Conservation (phyloP, 1,284 basidiomycete species). For the Pseudozyma tsukubaensis region DNA sequence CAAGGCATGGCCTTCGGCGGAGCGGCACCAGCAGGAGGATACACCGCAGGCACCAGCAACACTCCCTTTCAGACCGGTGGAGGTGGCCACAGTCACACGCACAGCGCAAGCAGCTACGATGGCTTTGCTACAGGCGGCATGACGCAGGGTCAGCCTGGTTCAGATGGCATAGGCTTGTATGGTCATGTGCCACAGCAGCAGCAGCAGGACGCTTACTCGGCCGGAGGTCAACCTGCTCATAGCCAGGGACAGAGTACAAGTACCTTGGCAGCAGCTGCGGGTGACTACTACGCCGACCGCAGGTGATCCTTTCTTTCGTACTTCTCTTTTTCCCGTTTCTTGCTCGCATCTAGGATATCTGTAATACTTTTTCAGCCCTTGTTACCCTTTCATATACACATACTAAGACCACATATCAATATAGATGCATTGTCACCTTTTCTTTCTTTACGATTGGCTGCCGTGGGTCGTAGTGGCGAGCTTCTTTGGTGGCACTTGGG, state of each 20-base stretch:
- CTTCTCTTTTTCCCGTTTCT: slow-evolving; percentile 1
- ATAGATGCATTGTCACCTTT: background rate
- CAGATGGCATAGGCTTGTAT: slow-evolving; percentile 14
- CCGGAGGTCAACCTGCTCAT: slow-evolving; percentile 10
- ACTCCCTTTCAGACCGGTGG: slow-evolving; percentile 18
- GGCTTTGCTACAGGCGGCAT: slow-evolving; percentile 16
- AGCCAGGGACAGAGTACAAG: slow-evolving; percentile 34
- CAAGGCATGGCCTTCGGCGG: slow-evolving; percentile 33
- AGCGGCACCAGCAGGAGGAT: slow-evolving; percentile 15
- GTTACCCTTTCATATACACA: background rate
- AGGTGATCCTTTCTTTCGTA: slow-evolving; percentile 9
- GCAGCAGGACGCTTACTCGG: slow-evolving; percentile 13
- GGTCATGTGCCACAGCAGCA: slow-evolving; percentile 11
- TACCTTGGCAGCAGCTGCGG: slow-evolving; percentile 38
- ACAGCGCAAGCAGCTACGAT: slow-evolving; percentile 41
- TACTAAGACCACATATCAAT: background rate
- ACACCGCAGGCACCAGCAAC: slow-evolving; percentile 7
- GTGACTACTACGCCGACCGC: slow-evolving; percentile 34
- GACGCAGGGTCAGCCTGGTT: slow-evolving; percentile 12
- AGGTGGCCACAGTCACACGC: slow-evolving; percentile 23
- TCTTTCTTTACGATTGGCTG: no score
- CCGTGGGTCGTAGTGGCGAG: no score
- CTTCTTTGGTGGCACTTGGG: no score
- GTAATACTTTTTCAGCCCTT: background rate
- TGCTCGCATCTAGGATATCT: slow-evolving; percentile 5